Evolutionary conservation across 768 basidiomycete species (phyloP).

Genomic region (Suillus luteus): DNA sequence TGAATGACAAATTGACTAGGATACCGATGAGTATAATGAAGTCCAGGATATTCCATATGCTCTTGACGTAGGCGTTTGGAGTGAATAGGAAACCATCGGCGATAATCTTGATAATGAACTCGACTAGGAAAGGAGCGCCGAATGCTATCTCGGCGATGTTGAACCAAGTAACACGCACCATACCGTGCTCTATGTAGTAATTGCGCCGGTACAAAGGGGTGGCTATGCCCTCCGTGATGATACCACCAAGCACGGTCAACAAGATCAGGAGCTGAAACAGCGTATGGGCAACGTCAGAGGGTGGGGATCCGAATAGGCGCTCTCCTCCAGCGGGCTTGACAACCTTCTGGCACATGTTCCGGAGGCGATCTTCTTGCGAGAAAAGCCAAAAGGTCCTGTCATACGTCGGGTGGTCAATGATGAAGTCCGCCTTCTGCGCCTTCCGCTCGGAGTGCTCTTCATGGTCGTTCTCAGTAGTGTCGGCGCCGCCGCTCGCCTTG

Average conservation of each 20-base stretch:
- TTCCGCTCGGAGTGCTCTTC: constrained; percentile 70
- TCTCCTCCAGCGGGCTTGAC: constrained; percentile 84
- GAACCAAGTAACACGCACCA: constrained; percentile 80
- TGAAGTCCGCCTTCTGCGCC: constrained; percentile 84
- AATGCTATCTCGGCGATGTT: constrained; percentile 77
- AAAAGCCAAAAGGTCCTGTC: constrained; percentile 92
- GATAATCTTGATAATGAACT: constrained; percentile 87
- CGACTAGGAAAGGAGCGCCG: constrained; percentile 68
- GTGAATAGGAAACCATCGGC: constrained; percentile 93
- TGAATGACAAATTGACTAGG: constrained; percentile 71
- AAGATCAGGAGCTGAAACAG: constrained; percentile 77
- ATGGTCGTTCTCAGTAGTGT: constrained; percentile 51
- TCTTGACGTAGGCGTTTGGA: constrained; percentile 88
- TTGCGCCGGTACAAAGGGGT: constrained; percentile 81
- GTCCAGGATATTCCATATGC: constrained; percentile 92
- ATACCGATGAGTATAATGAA: constrained; percentile 81
- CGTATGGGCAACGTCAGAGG: constrained; percentile 63
- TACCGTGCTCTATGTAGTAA: constrained; percentile 63
- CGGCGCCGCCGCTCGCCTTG: constrained; percentile 55
- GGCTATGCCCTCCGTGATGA: constrained; percentile 80
- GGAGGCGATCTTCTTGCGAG: constrained; percentile 72
- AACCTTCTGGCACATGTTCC: constrained; percentile 77
- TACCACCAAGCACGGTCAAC: constrained; percentile 74
- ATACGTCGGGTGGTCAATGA: constrained; percentile 83
- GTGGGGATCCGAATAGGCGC: constrained; percentile 80